Conservation (phyloP, 352 stramenopile genomes). For the Phytophthora cryptogea region DNA sequence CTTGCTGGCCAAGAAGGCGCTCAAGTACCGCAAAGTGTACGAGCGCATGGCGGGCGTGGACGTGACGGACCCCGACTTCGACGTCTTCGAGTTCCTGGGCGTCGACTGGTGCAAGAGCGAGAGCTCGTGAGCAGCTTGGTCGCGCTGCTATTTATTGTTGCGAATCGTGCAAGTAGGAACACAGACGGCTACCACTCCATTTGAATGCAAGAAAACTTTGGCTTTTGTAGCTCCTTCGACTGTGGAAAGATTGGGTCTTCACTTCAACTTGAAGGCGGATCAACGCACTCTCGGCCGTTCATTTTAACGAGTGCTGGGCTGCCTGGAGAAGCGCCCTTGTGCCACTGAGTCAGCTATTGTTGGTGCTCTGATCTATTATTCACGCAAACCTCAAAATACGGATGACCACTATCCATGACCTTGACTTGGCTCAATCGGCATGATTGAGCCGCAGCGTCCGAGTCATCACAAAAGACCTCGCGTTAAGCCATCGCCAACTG, state of each 20-base stretch:
- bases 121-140: not conserved
- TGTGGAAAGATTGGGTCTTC: not conserved
- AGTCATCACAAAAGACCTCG: too few species aligned
- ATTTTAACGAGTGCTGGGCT: not conserved
- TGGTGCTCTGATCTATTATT: too few species aligned
- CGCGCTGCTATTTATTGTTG: constrained; percentile 27
- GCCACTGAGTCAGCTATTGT: too few species aligned
- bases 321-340: too few species aligned
- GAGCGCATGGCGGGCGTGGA: constrained; percentile 47
- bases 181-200: not conserved
- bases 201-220: not conserved
- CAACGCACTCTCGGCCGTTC: not conserved
- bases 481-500: too few species aligned
- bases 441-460: too few species aligned
- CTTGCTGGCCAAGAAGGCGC: constrained; percentile 54
- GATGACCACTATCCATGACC: too few species aligned
- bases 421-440: too few species aligned
- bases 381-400: too few species aligned
- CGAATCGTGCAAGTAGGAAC: not conserved
- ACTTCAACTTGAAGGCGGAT: not conserved
- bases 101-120: constrained; percentile 53
- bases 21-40: constrained; percentile 61
- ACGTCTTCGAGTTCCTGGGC: constrained; percentile 58
- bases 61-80: constrained; percentile 53
- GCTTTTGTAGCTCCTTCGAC: too few species aligned